Percentiles rank a stretch among this genome's conserved stretches.
Evolutionary conservation across 352 stramenopile species (phyloP).

Genomic region (Phytophthora sansomeana): DNA sequence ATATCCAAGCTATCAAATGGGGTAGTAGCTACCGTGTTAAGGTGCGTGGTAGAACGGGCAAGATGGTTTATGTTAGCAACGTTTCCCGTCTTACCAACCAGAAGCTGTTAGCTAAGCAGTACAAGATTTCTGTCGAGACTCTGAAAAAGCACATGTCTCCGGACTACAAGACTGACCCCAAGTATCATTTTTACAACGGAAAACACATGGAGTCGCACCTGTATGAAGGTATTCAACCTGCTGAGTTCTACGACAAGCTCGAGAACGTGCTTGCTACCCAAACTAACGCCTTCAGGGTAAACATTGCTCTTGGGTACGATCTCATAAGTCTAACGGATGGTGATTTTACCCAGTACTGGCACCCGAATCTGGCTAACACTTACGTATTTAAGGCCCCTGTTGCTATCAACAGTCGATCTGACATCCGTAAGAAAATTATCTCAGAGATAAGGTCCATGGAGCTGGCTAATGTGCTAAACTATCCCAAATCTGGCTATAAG

Average conservation of each 20-base stretch:
- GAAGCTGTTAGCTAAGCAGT: background rate
- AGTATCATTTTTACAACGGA: background rate
- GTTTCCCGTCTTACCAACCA: background rate
- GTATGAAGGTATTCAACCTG: too few relatives aligned
- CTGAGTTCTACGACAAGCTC: background rate
- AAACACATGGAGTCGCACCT: too few relatives aligned
- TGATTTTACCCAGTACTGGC: conserved; percentile 3
- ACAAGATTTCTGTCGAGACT: background rate
- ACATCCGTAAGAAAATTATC: too few relatives aligned
- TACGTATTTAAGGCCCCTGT: conserved; percentile 20
- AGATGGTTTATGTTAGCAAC: too few relatives aligned
- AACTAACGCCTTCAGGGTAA: too few relatives aligned
- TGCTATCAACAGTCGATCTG: too few relatives aligned
- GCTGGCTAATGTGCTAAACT: too few relatives aligned
- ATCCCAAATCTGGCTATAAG: too few relatives aligned
- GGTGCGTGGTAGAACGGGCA: background rate
- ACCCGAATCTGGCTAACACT: conserved; percentile 7
- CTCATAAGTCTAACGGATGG: too few relatives aligned
- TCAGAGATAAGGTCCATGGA: too few relatives aligned
- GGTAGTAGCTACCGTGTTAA: conserved; percentile 6
- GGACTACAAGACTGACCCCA: background rate
- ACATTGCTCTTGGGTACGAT: too few relatives aligned
- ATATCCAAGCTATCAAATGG: conserved; percentile 6
- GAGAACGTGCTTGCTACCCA: background rate
- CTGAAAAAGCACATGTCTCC: background rate